phyloP scores from a whole-genome alignment of 2,329 filamentous ascomycete species.

The Fusarium sp. region DNA sequence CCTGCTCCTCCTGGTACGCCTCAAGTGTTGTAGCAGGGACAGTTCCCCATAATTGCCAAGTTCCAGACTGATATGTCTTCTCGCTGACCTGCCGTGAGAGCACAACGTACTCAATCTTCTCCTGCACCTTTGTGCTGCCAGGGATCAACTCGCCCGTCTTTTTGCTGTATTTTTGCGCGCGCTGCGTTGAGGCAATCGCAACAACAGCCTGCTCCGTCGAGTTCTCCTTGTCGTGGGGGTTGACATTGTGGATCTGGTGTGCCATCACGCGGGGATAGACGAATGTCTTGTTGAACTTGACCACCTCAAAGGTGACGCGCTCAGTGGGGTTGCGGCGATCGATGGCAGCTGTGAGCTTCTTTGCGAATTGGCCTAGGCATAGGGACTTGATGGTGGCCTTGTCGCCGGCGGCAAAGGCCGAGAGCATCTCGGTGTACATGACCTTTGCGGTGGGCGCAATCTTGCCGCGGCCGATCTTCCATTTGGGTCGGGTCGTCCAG shows the following conservation, averaged over 20 bases:
- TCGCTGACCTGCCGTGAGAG: conserved; percentile 65
- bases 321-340: conserved; percentile 64
- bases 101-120: conserved; percentile 76
- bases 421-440: conserved; percentile 73
- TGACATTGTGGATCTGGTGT: conserved; percentile 66
- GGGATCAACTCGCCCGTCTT: conserved; percentile 58
- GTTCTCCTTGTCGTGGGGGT: conserved; percentile 57
- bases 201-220: conserved; percentile 70
- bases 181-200: conserved; percentile 70
- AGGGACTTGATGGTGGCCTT: conserved; percentile 64
- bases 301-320: conserved; percentile 67
- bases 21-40: conserved; percentile 67
- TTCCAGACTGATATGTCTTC: conserved; percentile 62
- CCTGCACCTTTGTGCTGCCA: conserved; percentile 65
- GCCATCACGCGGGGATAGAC: conserved; percentile 67
- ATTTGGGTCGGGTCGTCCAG: conserved; percentile 59
- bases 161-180: conserved; percentile 60
- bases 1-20: conserved; percentile 55
- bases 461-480: conserved; percentile 59
- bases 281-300: conserved; percentile 62
- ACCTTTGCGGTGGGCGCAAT: conserved; percentile 69
- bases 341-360: conserved; percentile 68
- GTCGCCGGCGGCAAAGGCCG: conserved; percentile 73
- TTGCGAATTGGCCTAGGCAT: conserved; percentile 68
- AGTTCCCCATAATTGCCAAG: conserved; percentile 78